Percentiles rank a stretch among this genome's conserved stretches.
Evolutionary conservation across 2,329 filamentous ascomycete species (phyloP).

Genomic region (Paecilomyces niveus): DNA sequence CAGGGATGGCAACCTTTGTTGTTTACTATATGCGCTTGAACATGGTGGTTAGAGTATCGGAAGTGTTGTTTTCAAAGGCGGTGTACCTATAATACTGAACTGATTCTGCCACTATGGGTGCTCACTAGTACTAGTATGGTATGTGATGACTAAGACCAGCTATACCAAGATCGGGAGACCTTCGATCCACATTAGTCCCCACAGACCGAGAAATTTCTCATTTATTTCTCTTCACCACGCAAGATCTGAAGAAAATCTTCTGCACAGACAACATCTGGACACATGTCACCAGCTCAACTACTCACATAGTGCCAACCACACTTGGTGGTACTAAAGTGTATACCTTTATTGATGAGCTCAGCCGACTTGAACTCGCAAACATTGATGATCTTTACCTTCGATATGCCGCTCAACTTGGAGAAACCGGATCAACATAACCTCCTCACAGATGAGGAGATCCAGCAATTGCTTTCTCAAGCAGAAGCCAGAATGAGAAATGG

Average conservation of each 20-base stretch:
- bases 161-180: no score
- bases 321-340: neutral
- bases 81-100: neutral
- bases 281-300: neutral
- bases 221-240: neutral
- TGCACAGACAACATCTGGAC: neutral
- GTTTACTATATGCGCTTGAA: neutral
- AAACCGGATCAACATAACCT: constrained; percentile 20
- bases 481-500: constrained; percentile 47
- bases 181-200: neutral
- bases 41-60: neutral
- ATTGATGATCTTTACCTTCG: neutral
- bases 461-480: constrained; percentile 56
- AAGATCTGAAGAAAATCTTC: neutral
- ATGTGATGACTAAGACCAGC: neutral
- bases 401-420: neutral
- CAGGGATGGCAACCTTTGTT: neutral
- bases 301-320: neutral
- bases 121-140: no score
- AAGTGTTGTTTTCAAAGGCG: neutral
- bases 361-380: neutral
- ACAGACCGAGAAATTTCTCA: neutral
- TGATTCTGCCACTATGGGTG: neutral
- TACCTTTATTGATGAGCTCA: neutral
- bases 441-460: constrained; percentile 57